Evolutionary conservation across 345 rosid species (phyloP).

Genomic region (Rhizophora mangle): DNA sequence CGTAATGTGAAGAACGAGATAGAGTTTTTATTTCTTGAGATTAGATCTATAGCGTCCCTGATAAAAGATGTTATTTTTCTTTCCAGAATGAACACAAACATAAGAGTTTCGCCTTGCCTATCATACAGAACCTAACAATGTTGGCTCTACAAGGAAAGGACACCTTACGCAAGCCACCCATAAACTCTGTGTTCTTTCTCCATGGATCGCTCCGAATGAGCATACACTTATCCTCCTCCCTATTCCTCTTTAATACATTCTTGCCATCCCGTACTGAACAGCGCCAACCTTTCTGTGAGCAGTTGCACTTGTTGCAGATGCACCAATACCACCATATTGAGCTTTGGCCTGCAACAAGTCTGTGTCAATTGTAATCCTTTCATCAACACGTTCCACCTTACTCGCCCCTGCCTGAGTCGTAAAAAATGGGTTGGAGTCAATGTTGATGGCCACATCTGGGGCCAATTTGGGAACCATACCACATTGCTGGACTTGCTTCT

Average conservation of each 20-base stretch:
- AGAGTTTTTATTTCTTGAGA: constrained; percentile 1
- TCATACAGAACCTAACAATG: not conserved
- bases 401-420: constrained; percentile 59
- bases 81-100: constrained; percentile 7
- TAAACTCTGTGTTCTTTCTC: not conserved
- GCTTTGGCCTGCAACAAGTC: constrained; percentile 57
- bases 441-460: constrained; percentile 73
- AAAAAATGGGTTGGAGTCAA: constrained; percentile 72
- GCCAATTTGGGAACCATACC: constrained; percentile 50
- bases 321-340: constrained; percentile 57
- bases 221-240: not conserved
- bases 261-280: constrained; percentile 64
- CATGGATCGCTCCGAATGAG: not conserved
- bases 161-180: constrained; percentile 4
- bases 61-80: not conserved
- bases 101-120: constrained; percentile 4
- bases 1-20: too few relatives aligned
- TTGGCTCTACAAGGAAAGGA: too few relatives aligned
- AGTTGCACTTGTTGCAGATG: constrained; percentile 36
- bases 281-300: constrained; percentile 72
- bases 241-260: constrained; percentile 50
- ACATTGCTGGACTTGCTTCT: constrained; percentile 55
- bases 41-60: not conserved
- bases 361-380: constrained; percentile 53
- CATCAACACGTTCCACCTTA: constrained; percentile 51